Percentiles rank a stretch among this genome's conserved stretches.
phyloP scores from a whole-genome alignment of 352 stramenopile species.

The Albugo candida region DNA sequence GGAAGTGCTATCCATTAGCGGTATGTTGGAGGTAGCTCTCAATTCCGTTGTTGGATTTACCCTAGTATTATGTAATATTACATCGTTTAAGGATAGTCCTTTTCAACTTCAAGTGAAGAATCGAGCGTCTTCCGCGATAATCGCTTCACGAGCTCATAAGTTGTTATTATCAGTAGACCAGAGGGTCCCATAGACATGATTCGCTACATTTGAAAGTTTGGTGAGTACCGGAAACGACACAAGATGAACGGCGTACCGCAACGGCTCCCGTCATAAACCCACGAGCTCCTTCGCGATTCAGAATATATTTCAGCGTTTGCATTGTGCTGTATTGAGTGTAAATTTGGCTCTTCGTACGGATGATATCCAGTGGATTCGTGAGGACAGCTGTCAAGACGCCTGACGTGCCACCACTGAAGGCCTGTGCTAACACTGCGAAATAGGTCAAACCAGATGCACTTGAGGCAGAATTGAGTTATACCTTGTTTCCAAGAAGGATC shows the following conservation, averaged over 20 bases:
- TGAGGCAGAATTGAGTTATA: constrained; percentile 5
- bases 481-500: constrained; percentile 74
- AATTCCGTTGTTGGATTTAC: no score
- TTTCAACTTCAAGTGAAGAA: no score
- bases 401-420: constrained; percentile 46
- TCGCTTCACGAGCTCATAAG: constrained; percentile 82
- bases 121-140: constrained; percentile 32
- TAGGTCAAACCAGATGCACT: background rate
- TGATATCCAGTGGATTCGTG: constrained; percentile 81
- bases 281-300: constrained; percentile 42
- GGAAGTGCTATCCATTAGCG: no score
- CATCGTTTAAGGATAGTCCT: no score
- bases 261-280: constrained; percentile 68
- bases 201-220: constrained; percentile 17
- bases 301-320: constrained; percentile 69
- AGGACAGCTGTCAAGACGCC: constrained; percentile 61
- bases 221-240: background rate
- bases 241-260: constrained; percentile 23
- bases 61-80: no score
- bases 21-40: no score
- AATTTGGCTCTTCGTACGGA: constrained; percentile 65
- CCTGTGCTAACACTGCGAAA: constrained; percentile 40
- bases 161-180: constrained; percentile 68
- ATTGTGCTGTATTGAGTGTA: constrained; percentile 72
- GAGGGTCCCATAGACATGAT: constrained; percentile 67